A percentile compares a stretch with the other conserved stretches of the same genome.
Evolutionary conservation across 257 asterid species (phyloP).

Genomic region (Capsicum rhomboideum): DNA sequence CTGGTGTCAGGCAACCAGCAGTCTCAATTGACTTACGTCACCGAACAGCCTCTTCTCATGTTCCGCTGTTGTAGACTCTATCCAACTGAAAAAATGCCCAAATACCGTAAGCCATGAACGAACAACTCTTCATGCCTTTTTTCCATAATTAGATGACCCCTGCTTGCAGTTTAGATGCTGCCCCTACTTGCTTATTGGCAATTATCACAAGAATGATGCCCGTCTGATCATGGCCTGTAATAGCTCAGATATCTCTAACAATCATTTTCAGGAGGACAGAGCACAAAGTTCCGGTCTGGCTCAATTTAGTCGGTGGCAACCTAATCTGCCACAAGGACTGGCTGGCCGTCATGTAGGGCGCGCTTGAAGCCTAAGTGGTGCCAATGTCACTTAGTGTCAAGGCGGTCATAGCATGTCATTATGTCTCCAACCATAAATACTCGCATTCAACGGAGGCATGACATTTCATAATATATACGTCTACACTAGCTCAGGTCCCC

Average conservation of each 20-base stretch:
- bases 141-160: no score
- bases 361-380: background rate
- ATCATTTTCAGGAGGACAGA: background rate
- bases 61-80: background rate
- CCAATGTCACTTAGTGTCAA: background rate
- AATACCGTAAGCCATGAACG: background rate
- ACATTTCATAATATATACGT: background rate
- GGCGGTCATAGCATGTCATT: background rate
- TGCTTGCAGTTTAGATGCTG: background rate
- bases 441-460: background rate
- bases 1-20: background rate
- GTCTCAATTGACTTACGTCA: background rate
- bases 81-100: background rate
- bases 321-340: background rate
- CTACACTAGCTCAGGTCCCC: background rate
- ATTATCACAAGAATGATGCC: background rate
- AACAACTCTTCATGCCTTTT: background rate
- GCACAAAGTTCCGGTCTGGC: background rate
- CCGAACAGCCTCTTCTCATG: background rate
- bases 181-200: background rate
- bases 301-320: background rate
- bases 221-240: background rate
- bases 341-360: background rate
- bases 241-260: background rate
- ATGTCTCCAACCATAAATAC: background rate